Evolutionary conservation across 1,284 basidiomycete species (phyloP).

Genomic region (Cryptococcus jaspeensis): DNA sequence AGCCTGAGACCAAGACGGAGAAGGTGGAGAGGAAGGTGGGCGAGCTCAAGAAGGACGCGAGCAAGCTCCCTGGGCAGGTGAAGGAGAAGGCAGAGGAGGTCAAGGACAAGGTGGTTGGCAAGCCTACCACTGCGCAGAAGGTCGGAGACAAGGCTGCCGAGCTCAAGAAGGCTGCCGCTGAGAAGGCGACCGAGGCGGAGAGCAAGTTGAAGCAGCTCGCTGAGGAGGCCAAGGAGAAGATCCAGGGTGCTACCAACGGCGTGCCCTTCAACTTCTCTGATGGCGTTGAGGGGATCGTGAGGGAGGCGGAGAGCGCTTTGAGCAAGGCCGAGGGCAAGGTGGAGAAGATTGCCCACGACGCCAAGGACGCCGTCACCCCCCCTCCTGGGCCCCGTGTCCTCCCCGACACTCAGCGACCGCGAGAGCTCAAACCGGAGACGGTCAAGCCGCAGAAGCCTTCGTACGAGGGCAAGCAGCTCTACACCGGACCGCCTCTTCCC

Average conservation of each 20-base stretch:
- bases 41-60: conserved; percentile 52
- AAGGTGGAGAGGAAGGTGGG: conserved; percentile 41
- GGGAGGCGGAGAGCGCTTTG: conserved; percentile 62
- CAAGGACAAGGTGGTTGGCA: conserved; percentile 13
- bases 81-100: conserved; percentile 56
- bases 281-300: conserved; percentile 65
- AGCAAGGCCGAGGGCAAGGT: conserved; percentile 23
- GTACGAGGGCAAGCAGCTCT: conserved; percentile 57
- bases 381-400: conserved; percentile 22
- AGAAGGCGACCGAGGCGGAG: conserved; percentile 27
- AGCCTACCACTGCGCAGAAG: conserved; percentile 12
- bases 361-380: conserved; percentile 25
- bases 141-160: conserved; percentile 34
- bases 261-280: conserved; percentile 61
- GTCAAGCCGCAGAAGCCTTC: conserved; percentile 44
- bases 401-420: conserved; percentile 42
- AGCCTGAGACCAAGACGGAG: conserved; percentile 45
- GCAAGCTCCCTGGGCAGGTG: conserved; percentile 51
- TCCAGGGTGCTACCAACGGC: conserved; percentile 30
- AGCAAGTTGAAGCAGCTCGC: conserved; percentile 29
- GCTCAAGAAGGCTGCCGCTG: conserved; percentile 35
- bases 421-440: conserved; percentile 47
- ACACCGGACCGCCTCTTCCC: conserved; percentile 68
- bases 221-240: conserved; percentile 31
- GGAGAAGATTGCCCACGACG: conserved; percentile 18